Evolutionary conservation across 2,329 filamentous ascomycete species (phyloP).

Genomic region (Aureobasidium sp.): DNA sequence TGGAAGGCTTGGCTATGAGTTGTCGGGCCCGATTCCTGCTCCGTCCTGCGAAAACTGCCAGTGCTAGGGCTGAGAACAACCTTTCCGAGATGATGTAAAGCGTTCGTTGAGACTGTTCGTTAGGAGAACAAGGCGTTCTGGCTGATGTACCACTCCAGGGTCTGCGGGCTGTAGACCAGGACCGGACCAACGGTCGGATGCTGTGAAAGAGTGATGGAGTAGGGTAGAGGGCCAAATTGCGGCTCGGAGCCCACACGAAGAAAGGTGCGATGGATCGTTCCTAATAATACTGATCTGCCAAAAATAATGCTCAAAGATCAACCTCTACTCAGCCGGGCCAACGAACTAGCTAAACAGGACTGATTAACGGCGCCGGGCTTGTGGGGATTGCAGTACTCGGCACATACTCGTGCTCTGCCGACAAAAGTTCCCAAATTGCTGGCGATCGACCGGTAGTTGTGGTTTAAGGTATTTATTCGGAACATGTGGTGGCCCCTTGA

Average conservation of each 20-base stretch:
- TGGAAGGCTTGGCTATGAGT: background rate
- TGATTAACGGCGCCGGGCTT: background rate
- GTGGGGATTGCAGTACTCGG: slow-evolving; percentile 5
- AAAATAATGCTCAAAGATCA: background rate
- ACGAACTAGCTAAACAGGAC: background rate
- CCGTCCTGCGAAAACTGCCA: background rate
- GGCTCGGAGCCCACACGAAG: background rate
- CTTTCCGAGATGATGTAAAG: background rate
- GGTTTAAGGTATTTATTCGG: slow-evolving; percentile 5
- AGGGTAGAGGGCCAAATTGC: background rate
- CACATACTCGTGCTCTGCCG: background rate
- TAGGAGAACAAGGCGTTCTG: background rate
- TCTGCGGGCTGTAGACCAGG: background rate
- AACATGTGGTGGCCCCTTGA: background rate
- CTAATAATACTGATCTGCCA: background rate
- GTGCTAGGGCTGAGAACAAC: background rate
- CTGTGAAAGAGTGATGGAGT: background rate
- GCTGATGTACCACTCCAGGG: background rate
- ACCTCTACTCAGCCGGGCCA: background rate
- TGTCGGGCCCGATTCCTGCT: background rate
- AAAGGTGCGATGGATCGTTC: background rate
- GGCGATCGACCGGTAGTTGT: slow-evolving; percentile 8
- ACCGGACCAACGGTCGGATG: slow-evolving; percentile 1
- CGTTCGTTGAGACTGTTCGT: background rate
- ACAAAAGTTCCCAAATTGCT: background rate